These are phyloP conservation scores for Alternaria arbusti DNA, from an alignment of 2,329 filamentous ascomycete species.

Conservation along the genomic window DNA sequence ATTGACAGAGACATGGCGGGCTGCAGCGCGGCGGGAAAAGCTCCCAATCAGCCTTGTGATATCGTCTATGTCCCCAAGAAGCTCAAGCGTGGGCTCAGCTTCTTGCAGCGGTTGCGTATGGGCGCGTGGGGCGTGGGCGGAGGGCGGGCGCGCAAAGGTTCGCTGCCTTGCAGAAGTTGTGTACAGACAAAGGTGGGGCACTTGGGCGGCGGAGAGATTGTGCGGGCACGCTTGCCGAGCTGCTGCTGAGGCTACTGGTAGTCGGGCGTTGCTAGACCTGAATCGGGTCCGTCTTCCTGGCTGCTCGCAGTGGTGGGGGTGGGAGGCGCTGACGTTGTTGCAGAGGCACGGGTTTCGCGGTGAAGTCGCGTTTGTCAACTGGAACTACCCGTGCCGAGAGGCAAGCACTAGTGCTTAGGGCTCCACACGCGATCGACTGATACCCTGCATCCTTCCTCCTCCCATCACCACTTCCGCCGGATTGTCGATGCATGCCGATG, in stretches of 20 bases:
- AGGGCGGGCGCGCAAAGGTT: constrained; percentile 28
- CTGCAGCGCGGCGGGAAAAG: constrained; percentile 40
- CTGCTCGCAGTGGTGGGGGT: constrained; percentile 25
- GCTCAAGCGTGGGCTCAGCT: constrained; percentile 17
- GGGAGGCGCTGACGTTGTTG: constrained; percentile 25
- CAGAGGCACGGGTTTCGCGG: constrained; percentile 30
- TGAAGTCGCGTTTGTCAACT: constrained; percentile 27
- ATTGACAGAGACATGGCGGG: constrained; percentile 72
- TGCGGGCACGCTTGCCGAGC: constrained; percentile 30
- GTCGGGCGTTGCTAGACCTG: constrained; percentile 9
- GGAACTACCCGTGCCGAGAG: constrained; percentile 24
- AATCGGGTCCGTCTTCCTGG: constrained; percentile 26
- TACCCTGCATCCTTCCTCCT: constrained; percentile 4
- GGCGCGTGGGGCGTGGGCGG: constrained; percentile 18
- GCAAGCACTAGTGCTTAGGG: constrained; percentile 17
- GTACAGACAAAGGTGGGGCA: constrained; percentile 46
- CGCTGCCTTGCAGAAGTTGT: constrained; percentile 36
- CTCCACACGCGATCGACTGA: constrained; percentile 8
- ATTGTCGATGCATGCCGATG: not conserved
- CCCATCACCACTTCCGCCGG: not conserved
- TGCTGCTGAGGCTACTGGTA: constrained; percentile 6
- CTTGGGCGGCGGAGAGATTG: constrained; percentile 23
- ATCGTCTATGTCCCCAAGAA: constrained; percentile 29
- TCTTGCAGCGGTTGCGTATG: constrained; percentile 5
- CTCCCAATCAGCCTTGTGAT: constrained; percentile 39